Evolutionary conservation across 2,329 filamentous ascomycete species (phyloP).

Genomic region (Dactylonectria macrodidyma): DNA sequence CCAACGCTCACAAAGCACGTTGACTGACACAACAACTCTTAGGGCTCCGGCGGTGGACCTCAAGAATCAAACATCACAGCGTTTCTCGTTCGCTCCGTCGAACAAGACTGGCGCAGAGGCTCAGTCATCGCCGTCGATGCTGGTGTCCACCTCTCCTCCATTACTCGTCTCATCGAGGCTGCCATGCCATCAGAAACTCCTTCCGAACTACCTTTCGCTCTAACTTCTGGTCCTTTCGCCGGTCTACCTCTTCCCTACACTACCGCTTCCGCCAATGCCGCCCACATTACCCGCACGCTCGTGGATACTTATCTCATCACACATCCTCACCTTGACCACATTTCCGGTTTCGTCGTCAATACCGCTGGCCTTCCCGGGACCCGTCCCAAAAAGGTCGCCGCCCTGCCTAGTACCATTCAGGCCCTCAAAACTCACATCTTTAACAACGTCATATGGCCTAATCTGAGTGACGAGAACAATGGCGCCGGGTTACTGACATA

Average conservation of each 20-base stretch:
- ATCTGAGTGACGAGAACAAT: slow-evolving; percentile 95
- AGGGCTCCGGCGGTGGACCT: slow-evolving; percentile 93
- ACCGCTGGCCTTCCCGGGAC: slow-evolving; percentile 88
- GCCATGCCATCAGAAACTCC: slow-evolving; percentile 57
- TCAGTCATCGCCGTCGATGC: slow-evolving; percentile 95
- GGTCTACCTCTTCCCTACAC: slow-evolving; percentile 80
- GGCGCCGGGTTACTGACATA: slow-evolving; percentile 95
- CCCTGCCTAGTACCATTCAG: slow-evolving; percentile 88
- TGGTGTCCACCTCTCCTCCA: slow-evolving; percentile 89
- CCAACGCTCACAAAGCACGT: not conserved
- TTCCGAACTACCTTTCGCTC: slow-evolving; percentile 61
- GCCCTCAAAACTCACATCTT: slow-evolving; percentile 96
- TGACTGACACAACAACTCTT: slow-evolving; percentile 42
- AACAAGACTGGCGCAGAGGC: slow-evolving; percentile 83
- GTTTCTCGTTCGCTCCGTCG: slow-evolving; percentile 86
- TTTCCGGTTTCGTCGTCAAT: slow-evolving; percentile 93
- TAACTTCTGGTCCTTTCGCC: slow-evolving; percentile 81
- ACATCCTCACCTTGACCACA: slow-evolving; percentile 96
- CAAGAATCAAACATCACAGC: slow-evolving; percentile 92
- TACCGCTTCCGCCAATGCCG: slow-evolving; percentile 82
- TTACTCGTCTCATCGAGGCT: slow-evolving; percentile 82
- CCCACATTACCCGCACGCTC: slow-evolving; percentile 82
- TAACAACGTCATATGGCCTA: slow-evolving; percentile 98
- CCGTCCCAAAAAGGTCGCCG: slow-evolving; percentile 88
- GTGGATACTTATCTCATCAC: slow-evolving; percentile 94